Evolutionary conservation across 805 yeast species (phyloP).

Genomic region (Teunomyces funiuensis): DNA sequence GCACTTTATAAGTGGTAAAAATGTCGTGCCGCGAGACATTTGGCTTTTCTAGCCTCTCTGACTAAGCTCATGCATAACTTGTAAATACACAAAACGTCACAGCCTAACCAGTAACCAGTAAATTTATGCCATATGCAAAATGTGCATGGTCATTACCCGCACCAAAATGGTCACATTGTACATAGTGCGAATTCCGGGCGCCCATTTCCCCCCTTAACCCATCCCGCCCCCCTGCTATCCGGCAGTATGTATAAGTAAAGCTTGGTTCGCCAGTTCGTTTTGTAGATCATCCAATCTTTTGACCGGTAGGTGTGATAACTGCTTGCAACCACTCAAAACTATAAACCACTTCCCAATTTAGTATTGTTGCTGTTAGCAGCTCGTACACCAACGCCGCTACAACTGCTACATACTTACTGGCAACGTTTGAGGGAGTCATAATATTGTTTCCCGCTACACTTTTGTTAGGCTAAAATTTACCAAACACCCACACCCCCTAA

Average conservation of each 20-base stretch:
- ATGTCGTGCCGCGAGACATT: constrained; percentile 3
- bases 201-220: not conserved
- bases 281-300: not conserved
- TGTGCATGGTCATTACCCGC: constrained; percentile 1
- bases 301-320: not conserved
- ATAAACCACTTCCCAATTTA: not conserved
- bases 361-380: not conserved
- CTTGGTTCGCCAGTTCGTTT: not conserved
- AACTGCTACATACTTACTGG: no score
- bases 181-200: not conserved
- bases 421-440: no score
- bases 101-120: constrained; percentile 3
- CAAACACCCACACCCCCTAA: not conserved
- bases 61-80: constrained; percentile 3
- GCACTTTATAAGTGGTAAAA: constrained; percentile 43
- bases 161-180: constrained; percentile 3
- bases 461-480: not conserved
- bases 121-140: not conserved
- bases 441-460: no score
- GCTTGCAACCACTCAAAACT: not conserved
- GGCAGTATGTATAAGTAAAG: not conserved
- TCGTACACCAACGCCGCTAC: not conserved
- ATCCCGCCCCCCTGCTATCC: not conserved
- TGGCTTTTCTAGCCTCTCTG: no score
- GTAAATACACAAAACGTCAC: constrained; percentile 2